Evolutionary conservation across 306 rosid genomes (phyloP).

Genomic region (Echinosophora koreensis): DNA sequence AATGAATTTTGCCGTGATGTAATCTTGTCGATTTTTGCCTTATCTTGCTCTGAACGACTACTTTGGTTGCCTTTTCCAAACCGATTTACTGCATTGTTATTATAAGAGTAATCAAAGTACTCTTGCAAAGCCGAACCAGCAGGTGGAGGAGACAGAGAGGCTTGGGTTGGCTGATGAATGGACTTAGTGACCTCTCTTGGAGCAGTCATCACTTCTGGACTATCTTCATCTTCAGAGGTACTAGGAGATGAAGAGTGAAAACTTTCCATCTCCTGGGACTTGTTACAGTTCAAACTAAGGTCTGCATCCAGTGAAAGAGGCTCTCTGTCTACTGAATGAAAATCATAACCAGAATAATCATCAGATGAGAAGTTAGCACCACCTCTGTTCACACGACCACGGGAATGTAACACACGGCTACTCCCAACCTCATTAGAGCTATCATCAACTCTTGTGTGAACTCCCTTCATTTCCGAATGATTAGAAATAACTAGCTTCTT

Average conservation of each 20-base stretch:
- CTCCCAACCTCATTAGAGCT: slow-evolving; percentile 55
- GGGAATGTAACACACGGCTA: slow-evolving; percentile 53
- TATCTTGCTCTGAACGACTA: slow-evolving; percentile 94
- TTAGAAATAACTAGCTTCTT: slow-evolving; percentile 72
- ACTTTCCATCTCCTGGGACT: slow-evolving; percentile 73
- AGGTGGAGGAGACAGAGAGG: slow-evolving; percentile 72
- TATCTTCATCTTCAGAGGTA: slow-evolving; percentile 81
- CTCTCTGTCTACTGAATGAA: slow-evolving; percentile 82
- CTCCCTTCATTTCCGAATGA: slow-evolving; percentile 54
- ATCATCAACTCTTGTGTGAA: slow-evolving; percentile 53
- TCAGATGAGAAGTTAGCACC: slow-evolving; percentile 83
- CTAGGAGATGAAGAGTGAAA: slow-evolving; percentile 79
- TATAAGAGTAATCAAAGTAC: slow-evolving; percentile 74
- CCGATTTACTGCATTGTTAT: slow-evolving; percentile 64
- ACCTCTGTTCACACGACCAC: slow-evolving; percentile 53
- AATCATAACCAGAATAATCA: slow-evolving; percentile 92
- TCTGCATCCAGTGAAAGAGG: slow-evolving; percentile 56
- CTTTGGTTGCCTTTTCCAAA: slow-evolving; percentile 83
- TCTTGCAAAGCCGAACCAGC: slow-evolving; percentile 88
- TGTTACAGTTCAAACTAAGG: slow-evolving; percentile 57
- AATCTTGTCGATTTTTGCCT: slow-evolving; percentile 69
- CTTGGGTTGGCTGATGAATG: slow-evolving; percentile 56
- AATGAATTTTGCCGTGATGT: slow-evolving; percentile 82
- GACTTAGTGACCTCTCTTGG: slow-evolving; percentile 57
- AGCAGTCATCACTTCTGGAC: slow-evolving; percentile 62